phyloP scores from a whole-genome alignment of 345 rosid genomes.

The Mercurialis annua region DNA sequence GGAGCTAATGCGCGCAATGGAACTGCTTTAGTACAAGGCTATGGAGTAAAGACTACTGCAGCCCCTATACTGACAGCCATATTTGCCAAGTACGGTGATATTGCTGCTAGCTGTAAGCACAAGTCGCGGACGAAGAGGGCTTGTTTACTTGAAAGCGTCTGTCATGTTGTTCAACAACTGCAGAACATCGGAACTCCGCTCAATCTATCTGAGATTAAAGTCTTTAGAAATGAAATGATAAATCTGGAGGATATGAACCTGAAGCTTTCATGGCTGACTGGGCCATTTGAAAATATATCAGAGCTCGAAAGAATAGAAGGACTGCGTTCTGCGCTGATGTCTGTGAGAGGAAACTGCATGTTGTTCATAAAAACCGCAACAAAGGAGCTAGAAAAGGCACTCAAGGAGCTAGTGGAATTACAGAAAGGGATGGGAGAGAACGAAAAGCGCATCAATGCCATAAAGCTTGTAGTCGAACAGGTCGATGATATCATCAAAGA shows the following conservation, averaged over 20 bases:
- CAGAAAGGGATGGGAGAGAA: slow-evolving; percentile 14
- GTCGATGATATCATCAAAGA: slow-evolving; percentile 14
- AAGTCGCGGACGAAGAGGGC: not conserved
- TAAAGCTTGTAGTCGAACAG: slow-evolving; percentile 11
- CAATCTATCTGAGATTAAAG: slow-evolving; percentile 7
- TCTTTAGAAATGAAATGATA: slow-evolving; percentile 10
- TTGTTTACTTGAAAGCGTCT: slow-evolving; percentile 6
- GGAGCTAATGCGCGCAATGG: not conserved
- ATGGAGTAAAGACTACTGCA: slow-evolving; percentile 9
- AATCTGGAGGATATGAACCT: slow-evolving; percentile 9
- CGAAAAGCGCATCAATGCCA: slow-evolving; percentile 12
- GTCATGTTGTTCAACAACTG: slow-evolving; percentile 4
- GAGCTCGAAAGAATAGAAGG: slow-evolving; percentile 6
- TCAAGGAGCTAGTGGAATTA: slow-evolving; percentile 12
- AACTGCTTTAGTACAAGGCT: slow-evolving; percentile 10
- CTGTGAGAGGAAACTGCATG: slow-evolving; percentile 9
- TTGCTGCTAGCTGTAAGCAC: slow-evolving; percentile 8
- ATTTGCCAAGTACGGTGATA: slow-evolving; percentile 17
- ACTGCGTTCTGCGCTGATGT: slow-evolving; percentile 5
- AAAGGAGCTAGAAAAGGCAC: slow-evolving; percentile 12
- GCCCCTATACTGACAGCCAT: slow-evolving; percentile 7
- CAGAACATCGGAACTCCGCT: slow-evolving; percentile 4
- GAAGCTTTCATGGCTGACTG: slow-evolving; percentile 12
- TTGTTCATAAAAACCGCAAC: slow-evolving; percentile 9
- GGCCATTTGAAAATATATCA: slow-evolving; percentile 11